Percentiles rank a stretch among this genome's conserved stretches.
Evolutionary conservation across 2,329 filamentous ascomycete genomes (phyloP).

Genomic region (Curvularia hawaiiensis): DNA sequence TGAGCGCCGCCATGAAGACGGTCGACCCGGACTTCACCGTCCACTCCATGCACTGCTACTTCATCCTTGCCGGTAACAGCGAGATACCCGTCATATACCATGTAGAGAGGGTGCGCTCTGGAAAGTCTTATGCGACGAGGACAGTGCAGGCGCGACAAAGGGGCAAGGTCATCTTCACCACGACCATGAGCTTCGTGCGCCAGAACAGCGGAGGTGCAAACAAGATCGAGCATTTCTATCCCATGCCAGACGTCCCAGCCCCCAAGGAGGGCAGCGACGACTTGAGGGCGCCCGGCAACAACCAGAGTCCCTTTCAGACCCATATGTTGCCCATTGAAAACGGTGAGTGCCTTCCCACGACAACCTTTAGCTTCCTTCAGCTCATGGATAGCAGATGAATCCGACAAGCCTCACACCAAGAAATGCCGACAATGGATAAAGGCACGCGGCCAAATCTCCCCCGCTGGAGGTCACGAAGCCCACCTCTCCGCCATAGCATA

Average conservation of each 20-base stretch:
- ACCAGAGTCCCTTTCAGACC: slow-evolving; percentile 61
- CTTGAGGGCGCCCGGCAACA: slow-evolving; percentile 37
- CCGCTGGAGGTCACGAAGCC: slow-evolving; percentile 74
- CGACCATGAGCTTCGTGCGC: slow-evolving; percentile 85
- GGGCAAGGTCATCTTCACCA: slow-evolving; percentile 91
- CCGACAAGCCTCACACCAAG: slow-evolving; percentile 65
- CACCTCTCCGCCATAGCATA: slow-evolving; percentile 91
- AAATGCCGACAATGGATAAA: slow-evolving; percentile 73
- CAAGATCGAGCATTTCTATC: slow-evolving; percentile 68
- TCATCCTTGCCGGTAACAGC: slow-evolving; percentile 86
- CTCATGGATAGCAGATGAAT: slow-evolving; percentile 46
- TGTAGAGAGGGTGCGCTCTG: slow-evolving; percentile 91
- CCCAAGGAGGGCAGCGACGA: slow-evolving; percentile 50
- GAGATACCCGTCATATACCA: slow-evolving; percentile 91
- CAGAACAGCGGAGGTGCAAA: slow-evolving; percentile 64
- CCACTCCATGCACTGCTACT: slow-evolving; percentile 99
- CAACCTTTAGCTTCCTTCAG: background rate
- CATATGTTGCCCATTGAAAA: slow-evolving; percentile 63
- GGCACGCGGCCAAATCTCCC: slow-evolving; percentile 74
- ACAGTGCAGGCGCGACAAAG: slow-evolving; percentile 95
- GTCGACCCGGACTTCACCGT: slow-evolving; percentile 80
- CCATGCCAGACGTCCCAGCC: slow-evolving; percentile 54
- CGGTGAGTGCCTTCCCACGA: slow-evolving; percentile 37
- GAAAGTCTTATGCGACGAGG: slow-evolving; percentile 85
- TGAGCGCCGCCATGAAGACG: slow-evolving; percentile 86